Percentiles rank a stretch among this genome's conserved stretches.
phyloP scores from a whole-genome alignment of 2,329 filamentous ascomycete species.

The Phyllosticta citrichinensis region DNA sequence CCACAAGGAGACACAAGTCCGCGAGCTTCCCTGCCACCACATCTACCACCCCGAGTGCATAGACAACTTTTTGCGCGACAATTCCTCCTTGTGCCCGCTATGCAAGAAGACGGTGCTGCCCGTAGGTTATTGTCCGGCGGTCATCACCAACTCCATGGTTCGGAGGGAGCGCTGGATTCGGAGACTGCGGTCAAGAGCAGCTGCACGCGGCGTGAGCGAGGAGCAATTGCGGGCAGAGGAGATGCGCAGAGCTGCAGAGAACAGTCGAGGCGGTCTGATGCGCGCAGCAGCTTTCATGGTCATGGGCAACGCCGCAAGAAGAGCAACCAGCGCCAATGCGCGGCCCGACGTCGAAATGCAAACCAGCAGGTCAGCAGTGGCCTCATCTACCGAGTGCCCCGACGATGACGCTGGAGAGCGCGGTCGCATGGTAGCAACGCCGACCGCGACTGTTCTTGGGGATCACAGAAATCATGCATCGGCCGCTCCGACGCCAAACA shows the following conservation, averaged over 20 bases:
- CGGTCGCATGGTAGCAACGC: not conserved
- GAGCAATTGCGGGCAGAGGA: constrained; percentile 5
- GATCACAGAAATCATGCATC: constrained; percentile 1
- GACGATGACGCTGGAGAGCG: not conserved
- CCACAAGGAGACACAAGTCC: constrained; percentile 59
- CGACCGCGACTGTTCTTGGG: not conserved
- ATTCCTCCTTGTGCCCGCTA: constrained; percentile 79
- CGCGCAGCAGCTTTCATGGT: not conserved
- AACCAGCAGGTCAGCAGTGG: not conserved
- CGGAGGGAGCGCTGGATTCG: constrained; percentile 64
- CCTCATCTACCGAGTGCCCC: constrained; percentile 1
- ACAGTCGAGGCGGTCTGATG: constrained; percentile 2
- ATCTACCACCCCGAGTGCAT: constrained; percentile 92
- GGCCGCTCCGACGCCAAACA: constrained; percentile 5
- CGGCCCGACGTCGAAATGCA: constrained; percentile 7
- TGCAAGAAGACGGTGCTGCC: constrained; percentile 82
- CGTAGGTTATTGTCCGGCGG: constrained; percentile 43
- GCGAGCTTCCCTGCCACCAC: constrained; percentile 80
- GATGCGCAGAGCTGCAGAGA: constrained; percentile 6
- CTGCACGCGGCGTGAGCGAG: constrained; percentile 5
- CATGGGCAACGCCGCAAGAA: constrained; percentile 3
- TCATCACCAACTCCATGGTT: constrained; percentile 60
- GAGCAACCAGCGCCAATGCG: not conserved
- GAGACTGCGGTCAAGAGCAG: constrained; percentile 43
- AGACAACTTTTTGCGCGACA: constrained; percentile 67